These are phyloP conservation scores for Mortierella sp. DNA, from an alignment of 371 early-diverging fungal species.

Conservation along the genomic window DNA sequence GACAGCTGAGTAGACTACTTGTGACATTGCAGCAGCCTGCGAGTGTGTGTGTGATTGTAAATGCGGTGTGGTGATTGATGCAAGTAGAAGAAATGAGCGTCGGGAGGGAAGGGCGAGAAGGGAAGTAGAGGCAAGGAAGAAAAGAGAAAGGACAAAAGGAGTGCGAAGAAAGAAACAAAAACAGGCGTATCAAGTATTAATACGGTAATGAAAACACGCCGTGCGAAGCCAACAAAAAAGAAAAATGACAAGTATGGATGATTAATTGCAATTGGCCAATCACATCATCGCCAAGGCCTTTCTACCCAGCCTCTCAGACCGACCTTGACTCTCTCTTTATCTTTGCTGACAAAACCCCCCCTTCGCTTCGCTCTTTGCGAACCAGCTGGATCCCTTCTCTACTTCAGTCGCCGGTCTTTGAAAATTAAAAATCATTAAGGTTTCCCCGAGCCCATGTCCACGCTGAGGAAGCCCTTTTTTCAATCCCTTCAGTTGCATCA, in stretches of 20 bases:
- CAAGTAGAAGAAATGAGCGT: not conserved
- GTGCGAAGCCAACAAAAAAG: not conserved
- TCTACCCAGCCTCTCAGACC: too few relatives aligned
- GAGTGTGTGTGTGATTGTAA: not conserved
- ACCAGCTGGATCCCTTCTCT: not conserved
- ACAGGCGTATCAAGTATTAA: not conserved
- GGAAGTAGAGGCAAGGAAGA: not conserved
- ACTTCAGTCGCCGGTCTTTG: not conserved
- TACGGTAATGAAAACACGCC: not conserved
- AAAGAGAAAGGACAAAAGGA: not conserved
- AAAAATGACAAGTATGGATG: not conserved
- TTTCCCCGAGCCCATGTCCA: not conserved
- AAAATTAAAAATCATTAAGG: not conserved
- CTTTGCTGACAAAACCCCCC: not conserved
- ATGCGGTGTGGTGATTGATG: not conserved
- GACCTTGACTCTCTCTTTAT: too few relatives aligned
- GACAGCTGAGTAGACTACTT: slow-evolving; percentile 20
- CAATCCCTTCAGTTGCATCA: not conserved
- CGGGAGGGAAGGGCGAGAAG: not conserved
- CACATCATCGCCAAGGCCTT: not conserved
- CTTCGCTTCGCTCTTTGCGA: too few relatives aligned
- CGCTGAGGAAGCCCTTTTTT: not conserved
- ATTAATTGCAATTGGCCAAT: not conserved
- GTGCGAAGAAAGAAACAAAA: too few relatives aligned
- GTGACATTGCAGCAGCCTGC: slow-evolving; percentile 2